A percentile compares a stretch with the other conserved stretches of the same genome.
phyloP scores from a whole-genome alignment of 768 basidiomycete genomes.

The Lactarius trivialis region DNA sequence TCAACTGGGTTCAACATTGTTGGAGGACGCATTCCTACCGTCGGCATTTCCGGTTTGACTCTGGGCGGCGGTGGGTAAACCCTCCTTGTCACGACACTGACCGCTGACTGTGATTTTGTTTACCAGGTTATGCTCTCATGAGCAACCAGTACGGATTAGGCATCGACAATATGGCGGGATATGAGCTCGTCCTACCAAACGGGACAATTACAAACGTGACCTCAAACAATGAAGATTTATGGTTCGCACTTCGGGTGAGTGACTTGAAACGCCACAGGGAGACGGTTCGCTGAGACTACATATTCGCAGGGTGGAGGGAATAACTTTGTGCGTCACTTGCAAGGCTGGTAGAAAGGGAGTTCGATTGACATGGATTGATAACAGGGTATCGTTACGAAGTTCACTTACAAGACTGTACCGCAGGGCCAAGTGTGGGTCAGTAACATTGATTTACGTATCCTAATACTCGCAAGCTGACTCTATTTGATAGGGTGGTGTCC shows the following conservation, averaged over 20 bases:
- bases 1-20: slow-evolving; percentile 22
- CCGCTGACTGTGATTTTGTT: not conserved
- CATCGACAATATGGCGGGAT: slow-evolving; percentile 29
- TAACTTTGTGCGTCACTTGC: slow-evolving; percentile 11
- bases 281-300: not conserved
- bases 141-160: not conserved
- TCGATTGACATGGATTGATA: not conserved
- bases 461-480: not conserved
- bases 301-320: slow-evolving; percentile 14
- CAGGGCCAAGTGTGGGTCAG: not conserved
- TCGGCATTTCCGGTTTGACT: slow-evolving; percentile 25
- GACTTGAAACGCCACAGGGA: too few species aligned
- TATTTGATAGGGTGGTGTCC: not conserved
- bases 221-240: not conserved
- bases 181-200: slow-evolving; percentile 29
- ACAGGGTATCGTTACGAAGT: slow-evolving; percentile 5
- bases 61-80: not conserved
- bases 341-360: not conserved
- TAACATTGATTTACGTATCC: not conserved
- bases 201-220: slow-evolving; percentile 20
- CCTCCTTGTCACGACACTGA: not conserved
- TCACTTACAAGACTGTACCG: slow-evolving; percentile 1
- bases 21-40: slow-evolving; percentile 23
- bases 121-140: not conserved
- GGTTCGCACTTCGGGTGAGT: slow-evolving; percentile 18